Evolutionary conservation across 2,329 filamentous ascomycete species (phyloP).

Genomic region (Beauveria caledonica): DNA sequence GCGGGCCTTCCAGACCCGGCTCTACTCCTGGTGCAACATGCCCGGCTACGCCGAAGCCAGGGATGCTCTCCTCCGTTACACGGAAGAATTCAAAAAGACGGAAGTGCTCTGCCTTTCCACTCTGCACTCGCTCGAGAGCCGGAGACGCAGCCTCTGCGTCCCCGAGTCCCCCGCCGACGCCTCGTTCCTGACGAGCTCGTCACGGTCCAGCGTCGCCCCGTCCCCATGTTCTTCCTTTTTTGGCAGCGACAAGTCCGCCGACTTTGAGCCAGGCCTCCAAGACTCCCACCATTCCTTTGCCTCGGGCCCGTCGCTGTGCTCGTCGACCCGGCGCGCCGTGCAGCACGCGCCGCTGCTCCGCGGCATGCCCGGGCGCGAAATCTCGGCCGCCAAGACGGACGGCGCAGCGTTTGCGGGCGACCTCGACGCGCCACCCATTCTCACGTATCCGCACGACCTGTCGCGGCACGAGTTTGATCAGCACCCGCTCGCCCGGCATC

Average conservation of each 20-base stretch:
- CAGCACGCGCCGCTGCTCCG: constrained; percentile 33
- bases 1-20: constrained; percentile 21
- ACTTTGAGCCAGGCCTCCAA: neutral
- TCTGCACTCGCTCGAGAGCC: neutral
- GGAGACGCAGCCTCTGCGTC: neutral
- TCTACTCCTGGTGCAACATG: constrained; percentile 26
- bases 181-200: constrained; percentile 1
- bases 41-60: constrained; percentile 22
- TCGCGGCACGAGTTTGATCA: constrained; percentile 27
- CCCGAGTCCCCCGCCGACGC: neutral
- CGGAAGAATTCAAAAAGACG: constrained; percentile 26
- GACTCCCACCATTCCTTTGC: neutral
- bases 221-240: neutral
- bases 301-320: neutral
- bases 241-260: neutral
- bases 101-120: constrained; percentile 18
- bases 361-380: constrained; percentile 31
- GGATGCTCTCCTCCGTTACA: constrained; percentile 23
- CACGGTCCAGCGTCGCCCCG: neutral
- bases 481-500: constrained; percentile 27
- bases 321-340: neutral
- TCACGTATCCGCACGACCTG: constrained; percentile 26
- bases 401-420: constrained; percentile 27
- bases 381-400: constrained; percentile 30
- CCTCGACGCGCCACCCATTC: constrained; percentile 20